Conservation (phyloP, 2,329 filamentous ascomycete species). For the Knoxdaviesia proteae region DNA sequence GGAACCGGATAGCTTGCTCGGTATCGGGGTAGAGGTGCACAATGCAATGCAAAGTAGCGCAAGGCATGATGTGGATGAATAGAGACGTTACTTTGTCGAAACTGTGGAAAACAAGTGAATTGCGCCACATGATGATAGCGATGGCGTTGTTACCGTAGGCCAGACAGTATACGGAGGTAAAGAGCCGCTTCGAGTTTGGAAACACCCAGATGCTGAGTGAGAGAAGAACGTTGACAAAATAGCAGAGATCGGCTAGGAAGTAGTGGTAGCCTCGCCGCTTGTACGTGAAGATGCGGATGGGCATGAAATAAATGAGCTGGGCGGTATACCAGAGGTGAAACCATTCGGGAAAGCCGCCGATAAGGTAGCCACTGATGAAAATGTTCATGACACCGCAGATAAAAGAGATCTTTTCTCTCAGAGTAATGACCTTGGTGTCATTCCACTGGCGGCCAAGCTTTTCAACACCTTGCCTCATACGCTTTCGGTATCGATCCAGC, state of each 20-base stretch:
- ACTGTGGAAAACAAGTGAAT: conserved; percentile 94
- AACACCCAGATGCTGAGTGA: conserved; percentile 77
- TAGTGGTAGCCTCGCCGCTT: conserved; percentile 86
- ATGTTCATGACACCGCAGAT: conserved; percentile 94
- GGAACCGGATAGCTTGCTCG: conserved; percentile 50
- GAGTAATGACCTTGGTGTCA: conserved; percentile 68
- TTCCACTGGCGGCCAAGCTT: conserved; percentile 72
- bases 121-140: conserved; percentile 97
- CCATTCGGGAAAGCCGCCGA: conserved; percentile 65
- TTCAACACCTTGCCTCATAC: conserved; percentile 78
- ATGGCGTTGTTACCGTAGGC: conserved; percentile 93
- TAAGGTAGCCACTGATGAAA: conserved; percentile 84
- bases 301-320: conserved; percentile 90
- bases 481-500: conserved; percentile 71
- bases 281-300: conserved; percentile 81
- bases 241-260: conserved; percentile 91
- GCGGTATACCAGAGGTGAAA: conserved; percentile 87
- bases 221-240: conserved; percentile 84
- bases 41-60: conserved; percentile 76
- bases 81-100: conserved; percentile 94
- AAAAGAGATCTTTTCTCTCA: conserved; percentile 87
- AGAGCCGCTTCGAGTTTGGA: conserved; percentile 71
- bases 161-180: conserved; percentile 81
- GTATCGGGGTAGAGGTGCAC: conserved; percentile 58
- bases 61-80: conserved; percentile 99